Evolutionary conservation across 495 filamentous ascomycete species (phyloP).

Genomic region (Evansstolkia leycettana): DNA sequence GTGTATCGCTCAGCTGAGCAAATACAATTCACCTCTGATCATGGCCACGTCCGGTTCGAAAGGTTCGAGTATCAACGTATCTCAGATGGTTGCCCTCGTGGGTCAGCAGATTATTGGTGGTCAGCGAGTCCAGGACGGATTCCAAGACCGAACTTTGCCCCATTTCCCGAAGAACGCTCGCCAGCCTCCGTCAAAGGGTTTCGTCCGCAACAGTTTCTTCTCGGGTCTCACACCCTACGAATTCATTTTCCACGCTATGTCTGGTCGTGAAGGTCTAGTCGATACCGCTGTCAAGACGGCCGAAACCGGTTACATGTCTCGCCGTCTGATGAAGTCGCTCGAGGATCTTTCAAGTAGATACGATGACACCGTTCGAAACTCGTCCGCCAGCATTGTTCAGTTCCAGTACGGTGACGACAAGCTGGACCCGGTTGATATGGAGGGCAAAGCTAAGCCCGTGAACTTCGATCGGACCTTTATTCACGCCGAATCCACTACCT

Average conservation of each 20-base stretch:
- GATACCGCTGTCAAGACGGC: slow-evolving; percentile 99
- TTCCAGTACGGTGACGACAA: slow-evolving; percentile 96
- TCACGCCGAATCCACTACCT: slow-evolving; percentile 68
- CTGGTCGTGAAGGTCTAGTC: slow-evolving; percentile 93
- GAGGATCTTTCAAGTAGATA: slow-evolving; percentile 89
- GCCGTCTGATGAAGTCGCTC: slow-evolving; percentile 93
- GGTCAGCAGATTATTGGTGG: slow-evolving; percentile 96
- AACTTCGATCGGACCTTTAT: slow-evolving; percentile 87
- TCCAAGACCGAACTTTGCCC: slow-evolving; percentile 87
- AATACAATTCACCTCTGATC: slow-evolving; percentile 84
- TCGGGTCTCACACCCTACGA: slow-evolving; percentile 80
- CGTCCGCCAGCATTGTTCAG: slow-evolving; percentile 73
- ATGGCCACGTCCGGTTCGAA: slow-evolving; percentile 98
- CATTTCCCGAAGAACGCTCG: slow-evolving; percentile 92
- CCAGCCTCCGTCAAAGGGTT: slow-evolving; percentile 86
- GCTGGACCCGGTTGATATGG: slow-evolving; percentile 94
- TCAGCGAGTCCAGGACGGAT: slow-evolving; percentile 87
- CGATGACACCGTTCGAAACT: slow-evolving; percentile 88
- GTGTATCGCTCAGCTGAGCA: slow-evolving; percentile 81
- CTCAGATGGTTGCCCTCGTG: slow-evolving; percentile 96
- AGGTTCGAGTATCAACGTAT: slow-evolving; percentile 93
- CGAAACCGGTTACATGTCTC: slow-evolving; percentile 98
- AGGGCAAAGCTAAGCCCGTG: slow-evolving; percentile 84
- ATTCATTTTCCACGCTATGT: slow-evolving; percentile 97
- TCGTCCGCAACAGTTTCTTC: slow-evolving; percentile 96